Conservation (phyloP, 1,284 basidiomycete species). For the Thelephora terrestris region DNA sequence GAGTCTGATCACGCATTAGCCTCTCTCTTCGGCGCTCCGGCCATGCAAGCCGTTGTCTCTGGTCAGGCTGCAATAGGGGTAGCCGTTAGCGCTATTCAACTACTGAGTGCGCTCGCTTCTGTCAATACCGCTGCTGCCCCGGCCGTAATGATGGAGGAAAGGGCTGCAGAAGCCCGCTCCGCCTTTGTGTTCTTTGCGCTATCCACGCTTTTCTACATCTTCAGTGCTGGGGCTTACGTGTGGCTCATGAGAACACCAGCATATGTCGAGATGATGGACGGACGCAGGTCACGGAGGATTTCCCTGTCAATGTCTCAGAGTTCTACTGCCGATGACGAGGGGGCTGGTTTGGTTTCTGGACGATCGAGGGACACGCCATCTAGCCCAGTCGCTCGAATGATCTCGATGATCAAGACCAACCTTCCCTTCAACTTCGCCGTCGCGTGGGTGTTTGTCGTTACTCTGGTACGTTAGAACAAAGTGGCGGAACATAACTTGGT, state of each 20-base stretch:
- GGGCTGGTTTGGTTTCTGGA: neutral
- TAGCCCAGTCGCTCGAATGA: neutral
- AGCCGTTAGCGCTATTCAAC: slow-evolving; percentile 59
- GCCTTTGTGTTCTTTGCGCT: slow-evolving; percentile 66
- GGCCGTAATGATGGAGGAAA: slow-evolving; percentile 26
- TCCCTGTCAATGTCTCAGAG: slow-evolving; percentile 6
- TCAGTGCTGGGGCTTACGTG: slow-evolving; percentile 38
- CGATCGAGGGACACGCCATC: slow-evolving; percentile 18
- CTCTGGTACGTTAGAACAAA: slow-evolving; percentile 50
- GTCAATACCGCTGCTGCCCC: slow-evolving; percentile 24
- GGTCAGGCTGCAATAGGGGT: slow-evolving; percentile 74
- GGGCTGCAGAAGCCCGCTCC: slow-evolving; percentile 29
- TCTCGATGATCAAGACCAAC: slow-evolving; percentile 50
- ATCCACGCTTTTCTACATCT: slow-evolving; percentile 53
- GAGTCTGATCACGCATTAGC: slow-evolving; percentile 23
- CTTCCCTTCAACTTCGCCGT: slow-evolving; percentile 61
- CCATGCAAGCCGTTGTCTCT: slow-evolving; percentile 61
- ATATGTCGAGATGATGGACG: slow-evolving; percentile 43
- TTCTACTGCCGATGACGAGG: slow-evolving; percentile 1
- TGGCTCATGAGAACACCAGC: slow-evolving; percentile 48
- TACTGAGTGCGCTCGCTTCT: slow-evolving; percentile 50
- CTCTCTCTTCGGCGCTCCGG: slow-evolving; percentile 58
- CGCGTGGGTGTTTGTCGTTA: slow-evolving; percentile 68
- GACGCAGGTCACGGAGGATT: slow-evolving; percentile 14
- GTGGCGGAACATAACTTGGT: neutral